These are phyloP conservation scores for Dipteronia dyeriana DNA, from an alignment of 345 rosid genomes.

Conservation along the genomic window DNA sequence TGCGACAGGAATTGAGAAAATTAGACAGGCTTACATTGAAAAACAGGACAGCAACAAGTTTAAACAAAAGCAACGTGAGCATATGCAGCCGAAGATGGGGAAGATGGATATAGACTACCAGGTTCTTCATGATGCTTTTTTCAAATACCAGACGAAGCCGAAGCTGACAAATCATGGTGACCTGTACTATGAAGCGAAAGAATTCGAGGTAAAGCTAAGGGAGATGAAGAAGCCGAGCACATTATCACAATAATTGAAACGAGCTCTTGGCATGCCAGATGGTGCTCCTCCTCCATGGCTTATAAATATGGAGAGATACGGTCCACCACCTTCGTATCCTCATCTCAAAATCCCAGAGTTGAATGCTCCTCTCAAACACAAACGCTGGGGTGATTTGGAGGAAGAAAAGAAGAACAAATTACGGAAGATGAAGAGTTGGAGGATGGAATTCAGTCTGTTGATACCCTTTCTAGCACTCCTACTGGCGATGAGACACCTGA, in stretches of 20 bases:
- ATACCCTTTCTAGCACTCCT: conserved; percentile 96
- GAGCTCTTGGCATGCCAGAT: conserved; percentile 98
- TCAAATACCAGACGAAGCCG: conserved; percentile 98
- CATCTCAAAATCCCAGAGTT: conserved; percentile 95
- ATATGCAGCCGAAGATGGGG: conserved; percentile 99
- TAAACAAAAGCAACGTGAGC: conserved; percentile 98
- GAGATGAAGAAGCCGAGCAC: conserved; percentile 93
- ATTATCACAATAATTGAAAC: conserved; percentile 81
- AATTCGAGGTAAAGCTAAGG: conserved; percentile 97
- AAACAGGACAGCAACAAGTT: conserved; percentile 96
- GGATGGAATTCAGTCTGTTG: conserved; percentile 88
- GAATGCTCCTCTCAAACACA: conserved; percentile 89
- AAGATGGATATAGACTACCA: conserved; percentile 99
- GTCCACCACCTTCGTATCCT: conserved; percentile 98
- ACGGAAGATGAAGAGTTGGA: conserved; percentile 93
- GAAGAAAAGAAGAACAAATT: conserved; percentile 85
- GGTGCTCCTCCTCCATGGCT: conserved; percentile 99
- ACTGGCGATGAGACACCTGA: conserved; percentile 99
- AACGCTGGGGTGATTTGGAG: conserved; percentile 99
- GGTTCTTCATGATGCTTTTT: conserved; percentile 99
- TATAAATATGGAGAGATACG: conserved; percentile 99
- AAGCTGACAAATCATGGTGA: conserved; percentile 91
- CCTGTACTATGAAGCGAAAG: conserved; percentile 95
- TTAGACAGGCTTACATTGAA: conserved; percentile 94
- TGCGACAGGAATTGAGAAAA: conserved; percentile 98